phyloP scores from a whole-genome alignment of 2,329 filamentous ascomycete genomes.

The Sordariomycetes sp. region DNA sequence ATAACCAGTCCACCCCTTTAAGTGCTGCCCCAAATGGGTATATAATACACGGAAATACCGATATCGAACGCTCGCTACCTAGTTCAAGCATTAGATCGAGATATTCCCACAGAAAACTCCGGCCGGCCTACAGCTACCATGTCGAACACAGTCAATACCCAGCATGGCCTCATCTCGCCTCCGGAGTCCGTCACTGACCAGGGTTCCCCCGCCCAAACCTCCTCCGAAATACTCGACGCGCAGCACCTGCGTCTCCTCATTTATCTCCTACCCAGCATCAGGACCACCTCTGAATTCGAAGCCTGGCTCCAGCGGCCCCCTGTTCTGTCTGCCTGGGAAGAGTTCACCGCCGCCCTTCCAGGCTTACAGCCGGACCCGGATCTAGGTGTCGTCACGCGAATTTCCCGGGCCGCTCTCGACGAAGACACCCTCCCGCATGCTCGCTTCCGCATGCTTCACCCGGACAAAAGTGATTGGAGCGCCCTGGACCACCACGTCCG shows the following conservation, averaged over 20 bases:
- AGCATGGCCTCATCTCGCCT: not conserved
- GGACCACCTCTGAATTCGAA: constrained; percentile 19
- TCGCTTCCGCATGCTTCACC: constrained; percentile 23
- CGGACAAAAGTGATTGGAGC: constrained; percentile 23
- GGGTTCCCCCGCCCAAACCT: not conserved
- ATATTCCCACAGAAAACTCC: too few species aligned
- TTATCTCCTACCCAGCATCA: constrained; percentile 24
- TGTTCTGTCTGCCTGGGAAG: constrained; percentile 23
- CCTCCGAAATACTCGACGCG: constrained; percentile 9
- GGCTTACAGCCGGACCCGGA: constrained; percentile 15
- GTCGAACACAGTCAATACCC: not conserved
- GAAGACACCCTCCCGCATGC: constrained; percentile 8
- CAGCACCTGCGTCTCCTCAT: constrained; percentile 27
- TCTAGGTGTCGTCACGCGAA: constrained; percentile 18
- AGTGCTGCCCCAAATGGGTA: too few species aligned
- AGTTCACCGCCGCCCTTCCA: constrained; percentile 14
- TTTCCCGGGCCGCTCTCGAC: constrained; percentile 19
- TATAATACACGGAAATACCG: too few species aligned
- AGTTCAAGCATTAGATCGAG: too few species aligned
- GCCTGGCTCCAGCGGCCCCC: constrained; percentile 21
- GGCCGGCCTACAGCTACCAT: too few species aligned
- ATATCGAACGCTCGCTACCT: too few species aligned
- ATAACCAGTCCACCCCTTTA: too few species aligned
- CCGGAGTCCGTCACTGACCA: not conserved
- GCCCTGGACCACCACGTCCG: constrained; percentile 25